phyloP scores from a whole-genome alignment of 495 filamentous ascomycete species.

The Hypoxylon trugodes region DNA sequence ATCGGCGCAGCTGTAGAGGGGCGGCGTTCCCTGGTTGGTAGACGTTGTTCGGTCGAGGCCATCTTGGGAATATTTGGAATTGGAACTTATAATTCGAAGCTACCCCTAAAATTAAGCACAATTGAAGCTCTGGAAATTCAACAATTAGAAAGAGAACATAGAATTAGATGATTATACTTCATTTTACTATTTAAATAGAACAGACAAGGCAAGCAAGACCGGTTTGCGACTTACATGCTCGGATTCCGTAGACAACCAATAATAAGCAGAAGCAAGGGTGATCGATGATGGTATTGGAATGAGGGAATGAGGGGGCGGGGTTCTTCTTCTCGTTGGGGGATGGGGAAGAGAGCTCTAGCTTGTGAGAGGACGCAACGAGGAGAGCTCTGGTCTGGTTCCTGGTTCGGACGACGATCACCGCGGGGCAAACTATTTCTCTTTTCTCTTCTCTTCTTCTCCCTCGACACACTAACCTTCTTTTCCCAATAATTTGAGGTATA shows the following conservation, averaged over 20 bases:
- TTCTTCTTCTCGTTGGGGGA: too few relatives aligned
- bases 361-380: slow-evolving; percentile 16
- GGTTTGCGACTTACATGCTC: slow-evolving; percentile 25
- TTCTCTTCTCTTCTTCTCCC: not conserved
- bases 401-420: slow-evolving; percentile 28
- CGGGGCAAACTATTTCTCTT: slow-evolving; percentile 23
- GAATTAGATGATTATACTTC: not conserved
- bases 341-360: slow-evolving; percentile 30
- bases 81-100: slow-evolving; percentile 2
- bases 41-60: slow-evolving; percentile 44
- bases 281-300: slow-evolving; percentile 22
- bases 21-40: slow-evolving; percentile 62
- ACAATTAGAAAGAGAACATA: slow-evolving; percentile 10
- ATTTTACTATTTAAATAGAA: slow-evolving; percentile 2
- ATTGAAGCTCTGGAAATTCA: slow-evolving; percentile 7
- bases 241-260: slow-evolving; percentile 4
- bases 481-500: slow-evolving; percentile 1
- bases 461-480: slow-evolving; percentile 14
- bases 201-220: slow-evolving; percentile 5
- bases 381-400: slow-evolving; percentile 34
- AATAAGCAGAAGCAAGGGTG: slow-evolving; percentile 19
- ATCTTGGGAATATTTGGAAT: slow-evolving; percentile 45
- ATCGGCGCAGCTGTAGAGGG: slow-evolving; percentile 84
- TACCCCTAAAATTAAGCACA: not conserved
- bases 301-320: slow-evolving; percentile 41